Percentiles rank a stretch among this genome's conserved stretches.
phyloP scores from a whole-genome alignment of 139 green algal species.

The Limnomonas spitsbergensis region DNA sequence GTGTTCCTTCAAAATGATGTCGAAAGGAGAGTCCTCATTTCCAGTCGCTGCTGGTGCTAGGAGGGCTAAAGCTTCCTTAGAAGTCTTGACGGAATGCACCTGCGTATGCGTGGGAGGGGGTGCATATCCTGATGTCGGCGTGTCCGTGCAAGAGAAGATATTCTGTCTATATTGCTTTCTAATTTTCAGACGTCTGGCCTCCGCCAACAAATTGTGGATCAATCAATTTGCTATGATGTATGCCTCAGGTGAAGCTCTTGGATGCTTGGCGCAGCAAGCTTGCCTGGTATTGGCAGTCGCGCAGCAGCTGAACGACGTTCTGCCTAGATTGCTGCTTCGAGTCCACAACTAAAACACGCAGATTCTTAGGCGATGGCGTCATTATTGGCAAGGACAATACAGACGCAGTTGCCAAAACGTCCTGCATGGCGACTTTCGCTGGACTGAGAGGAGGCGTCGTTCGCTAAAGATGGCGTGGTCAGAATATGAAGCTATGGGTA shows the following conservation, averaged over 20 bases:
- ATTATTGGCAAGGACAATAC: neutral
- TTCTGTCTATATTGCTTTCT: neutral
- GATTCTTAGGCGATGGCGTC: constrained; percentile 18
- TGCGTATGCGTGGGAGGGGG: constrained; percentile 1
- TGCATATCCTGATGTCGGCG: neutral
- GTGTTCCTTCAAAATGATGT: constrained; percentile 74
- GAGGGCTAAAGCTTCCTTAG: constrained; percentile 46
- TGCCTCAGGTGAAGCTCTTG: neutral
- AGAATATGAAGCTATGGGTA: too few relatives aligned
- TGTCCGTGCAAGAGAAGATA: neutral
- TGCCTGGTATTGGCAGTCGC: constrained; percentile 39
- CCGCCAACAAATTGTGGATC: neutral
- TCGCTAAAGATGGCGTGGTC: too few relatives aligned
- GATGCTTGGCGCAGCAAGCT: neutral
- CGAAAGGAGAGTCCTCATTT: constrained; percentile 25
- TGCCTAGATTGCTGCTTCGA: constrained; percentile 15
- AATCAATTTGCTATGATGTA: neutral
- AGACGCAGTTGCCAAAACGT: too few relatives aligned
- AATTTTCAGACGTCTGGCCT: neutral
- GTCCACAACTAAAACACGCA: constrained; percentile 45
- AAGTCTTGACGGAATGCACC: constrained; percentile 43
- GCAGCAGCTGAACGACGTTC: constrained; percentile 26
- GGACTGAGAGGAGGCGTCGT: too few relatives aligned
- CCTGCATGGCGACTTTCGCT: too few relatives aligned
- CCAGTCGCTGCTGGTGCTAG: constrained; percentile 21